Evolutionary conservation across 345 rosid genomes (phyloP).

Genomic region (Citrus maxima): DNA sequence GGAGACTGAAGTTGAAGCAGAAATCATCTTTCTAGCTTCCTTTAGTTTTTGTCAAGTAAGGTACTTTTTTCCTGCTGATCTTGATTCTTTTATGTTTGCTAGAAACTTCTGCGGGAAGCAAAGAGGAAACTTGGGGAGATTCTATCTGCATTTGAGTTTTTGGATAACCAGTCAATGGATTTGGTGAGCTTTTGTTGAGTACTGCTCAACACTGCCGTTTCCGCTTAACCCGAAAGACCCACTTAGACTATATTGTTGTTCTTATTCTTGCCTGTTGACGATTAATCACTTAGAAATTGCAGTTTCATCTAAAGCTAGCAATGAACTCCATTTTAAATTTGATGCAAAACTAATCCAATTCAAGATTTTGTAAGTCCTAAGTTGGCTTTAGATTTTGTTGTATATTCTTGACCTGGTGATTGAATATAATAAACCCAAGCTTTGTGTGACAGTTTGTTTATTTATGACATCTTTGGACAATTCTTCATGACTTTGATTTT

Average conservation of each 20-base stretch:
- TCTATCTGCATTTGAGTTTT: conserved; percentile 88
- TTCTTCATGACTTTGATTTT: background rate
- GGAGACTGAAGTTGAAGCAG: background rate
- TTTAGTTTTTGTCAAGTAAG: background rate
- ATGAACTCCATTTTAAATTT: background rate
- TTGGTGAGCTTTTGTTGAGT: conserved; percentile 42
- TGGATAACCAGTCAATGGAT: conserved; percentile 73
- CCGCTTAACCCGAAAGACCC: too few relatives aligned
- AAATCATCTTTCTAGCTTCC: background rate
- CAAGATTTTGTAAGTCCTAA: background rate
- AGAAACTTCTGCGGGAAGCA: conserved; percentile 86
- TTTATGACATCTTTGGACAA: background rate
- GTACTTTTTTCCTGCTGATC: background rate
- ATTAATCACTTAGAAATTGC: conserved; percentile 1
- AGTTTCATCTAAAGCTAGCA: background rate
- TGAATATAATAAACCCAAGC: background rate
- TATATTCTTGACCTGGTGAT: background rate
- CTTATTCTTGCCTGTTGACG: background rate
- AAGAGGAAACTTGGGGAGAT: conserved; percentile 91
- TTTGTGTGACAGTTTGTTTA: background rate
- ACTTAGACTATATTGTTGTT: background rate
- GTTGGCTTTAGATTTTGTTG: background rate
- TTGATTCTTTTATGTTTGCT: conserved; percentile 15
- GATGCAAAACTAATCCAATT: conserved; percentile 5
- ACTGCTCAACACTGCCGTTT: too few relatives aligned